phyloP scores from a whole-genome alignment of 768 basidiomycete species.

The Vararia minispora region DNA sequence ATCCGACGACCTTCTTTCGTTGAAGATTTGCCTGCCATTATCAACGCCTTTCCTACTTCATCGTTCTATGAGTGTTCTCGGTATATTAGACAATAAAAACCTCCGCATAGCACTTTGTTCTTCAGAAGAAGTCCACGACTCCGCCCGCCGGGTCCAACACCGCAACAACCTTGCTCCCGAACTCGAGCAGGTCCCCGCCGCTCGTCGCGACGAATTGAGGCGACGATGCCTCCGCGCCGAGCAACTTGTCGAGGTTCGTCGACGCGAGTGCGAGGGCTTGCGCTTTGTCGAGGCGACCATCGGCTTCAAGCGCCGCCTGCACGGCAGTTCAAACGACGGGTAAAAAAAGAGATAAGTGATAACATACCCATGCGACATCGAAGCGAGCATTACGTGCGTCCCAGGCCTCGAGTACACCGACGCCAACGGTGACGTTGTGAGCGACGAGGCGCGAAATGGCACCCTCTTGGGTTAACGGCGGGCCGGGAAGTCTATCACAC shows the following conservation, averaged over 20 bases:
- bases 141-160: constrained; percentile 18
- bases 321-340: constrained; percentile 1
- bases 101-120: no score
- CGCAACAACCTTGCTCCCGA: constrained; percentile 23
- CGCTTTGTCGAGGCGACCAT: constrained; percentile 21
- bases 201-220: constrained; percentile 28
- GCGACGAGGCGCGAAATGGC: constrained; percentile 48
- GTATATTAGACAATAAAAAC: no score
- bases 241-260: constrained; percentile 41
- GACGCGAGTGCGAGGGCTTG: constrained; percentile 44
- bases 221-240: constrained; percentile 29
- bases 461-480: constrained; percentile 54
- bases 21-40: no score
- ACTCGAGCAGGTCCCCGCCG: constrained; percentile 20
- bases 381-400: constrained; percentile 67
- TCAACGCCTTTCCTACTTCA: no score
- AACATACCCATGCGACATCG: constrained; percentile 72
- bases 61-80: no score
- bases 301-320: constrained; percentile 15
- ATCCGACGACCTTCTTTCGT: no score
- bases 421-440: constrained; percentile 62
- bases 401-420: constrained; percentile 60
- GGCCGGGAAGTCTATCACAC: constrained; percentile 49
- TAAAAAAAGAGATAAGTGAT: constrained; percentile 6
- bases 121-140: constrained; percentile 21